These are phyloP conservation scores for Populus nigra DNA, from an alignment of 345 rosid species.

Conservation along the genomic window DNA sequence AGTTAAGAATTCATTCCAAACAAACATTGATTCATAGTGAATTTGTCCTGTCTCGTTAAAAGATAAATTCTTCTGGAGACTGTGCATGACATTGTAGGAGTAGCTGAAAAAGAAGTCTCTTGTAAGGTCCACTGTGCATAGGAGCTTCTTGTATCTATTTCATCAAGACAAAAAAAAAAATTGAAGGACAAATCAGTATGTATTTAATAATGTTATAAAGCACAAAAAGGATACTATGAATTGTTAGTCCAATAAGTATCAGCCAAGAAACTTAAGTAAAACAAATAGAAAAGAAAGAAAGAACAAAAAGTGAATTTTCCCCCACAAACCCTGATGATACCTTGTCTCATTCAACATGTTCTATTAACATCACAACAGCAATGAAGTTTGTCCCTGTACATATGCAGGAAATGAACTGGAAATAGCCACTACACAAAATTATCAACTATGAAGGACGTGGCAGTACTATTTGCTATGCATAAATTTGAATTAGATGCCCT, in stretches of 20 bases:
- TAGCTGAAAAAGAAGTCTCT: conserved; percentile 99
- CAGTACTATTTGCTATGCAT: conserved; percentile 19
- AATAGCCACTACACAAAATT: conserved; percentile 45
- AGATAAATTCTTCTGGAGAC: conserved; percentile 76
- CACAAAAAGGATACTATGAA: conserved; percentile 21
- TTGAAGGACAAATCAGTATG: conserved; percentile 33
- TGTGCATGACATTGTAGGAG: conserved; percentile 75
- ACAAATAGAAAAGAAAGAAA: conserved; percentile 16
- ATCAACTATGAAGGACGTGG: conserved; percentile 33
- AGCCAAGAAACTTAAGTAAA: conserved; percentile 12
- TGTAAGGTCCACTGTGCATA: conserved; percentile 82
- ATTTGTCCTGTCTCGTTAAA: conserved; percentile 39
- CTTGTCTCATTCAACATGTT: conserved; percentile 57
- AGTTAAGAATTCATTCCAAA: conserved; percentile 92
- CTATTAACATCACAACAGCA: conserved; percentile 56
- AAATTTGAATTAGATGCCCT: conserved; percentile 26
- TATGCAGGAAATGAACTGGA: conserved; percentile 52
- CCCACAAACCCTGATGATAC: conserved; percentile 56
- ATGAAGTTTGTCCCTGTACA: conserved; percentile 61
- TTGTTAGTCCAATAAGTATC: conserved; percentile 13
- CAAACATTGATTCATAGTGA: conserved; percentile 78
- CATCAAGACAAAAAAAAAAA: conserved; percentile 35
- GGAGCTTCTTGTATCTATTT: conserved; percentile 94
- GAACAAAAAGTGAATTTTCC: conserved; percentile 28
- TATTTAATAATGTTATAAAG: conserved; percentile 14